These are phyloP conservation scores for Bombardia bombarda DNA, from an alignment of 495 filamentous ascomycete genomes.

Conservation along the genomic window DNA sequence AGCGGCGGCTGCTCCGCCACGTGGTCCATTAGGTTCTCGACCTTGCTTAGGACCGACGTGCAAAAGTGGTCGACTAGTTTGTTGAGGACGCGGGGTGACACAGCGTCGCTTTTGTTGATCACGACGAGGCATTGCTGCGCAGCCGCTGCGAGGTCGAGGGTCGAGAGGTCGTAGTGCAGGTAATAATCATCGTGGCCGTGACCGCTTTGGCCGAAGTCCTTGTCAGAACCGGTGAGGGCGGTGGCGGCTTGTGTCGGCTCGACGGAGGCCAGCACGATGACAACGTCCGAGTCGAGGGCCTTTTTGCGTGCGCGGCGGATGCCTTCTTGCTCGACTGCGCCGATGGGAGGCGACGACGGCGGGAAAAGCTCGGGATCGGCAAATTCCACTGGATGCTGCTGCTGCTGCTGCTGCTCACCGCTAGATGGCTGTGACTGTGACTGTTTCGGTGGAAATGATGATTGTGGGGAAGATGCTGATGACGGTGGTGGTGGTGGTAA, in stretches of 20 bases:
- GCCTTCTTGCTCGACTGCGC: constrained; percentile 79
- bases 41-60: constrained; percentile 20
- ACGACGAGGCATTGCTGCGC: constrained; percentile 60
- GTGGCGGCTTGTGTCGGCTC: constrained; percentile 31
- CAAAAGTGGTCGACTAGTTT: constrained; percentile 24
- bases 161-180: constrained; percentile 40
- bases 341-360: constrained; percentile 33
- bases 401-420: too few relatives aligned
- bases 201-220: constrained; percentile 10
- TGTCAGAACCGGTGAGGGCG: not conserved
- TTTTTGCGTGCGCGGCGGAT: constrained; percentile 79
- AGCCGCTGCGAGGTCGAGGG: constrained; percentile 36
- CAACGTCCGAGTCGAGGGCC: constrained; percentile 75
- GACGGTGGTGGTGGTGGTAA: too few relatives aligned
- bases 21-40: constrained; percentile 22
- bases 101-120: constrained; percentile 74
- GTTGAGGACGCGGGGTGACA: constrained; percentile 23
- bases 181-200: too few relatives aligned
- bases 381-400: too few relatives aligned
- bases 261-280: constrained; percentile 71
- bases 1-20: constrained; percentile 20
- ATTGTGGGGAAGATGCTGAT: too few relatives aligned
- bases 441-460: too few relatives aligned
- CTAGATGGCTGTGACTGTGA: too few relatives aligned
- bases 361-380: too few relatives aligned